Evolutionary conservation across 352 stramenopile species (phyloP), one percentile per base, ranked within the genome.

Genomic region (Elongisporangium undulatum): DNA sequence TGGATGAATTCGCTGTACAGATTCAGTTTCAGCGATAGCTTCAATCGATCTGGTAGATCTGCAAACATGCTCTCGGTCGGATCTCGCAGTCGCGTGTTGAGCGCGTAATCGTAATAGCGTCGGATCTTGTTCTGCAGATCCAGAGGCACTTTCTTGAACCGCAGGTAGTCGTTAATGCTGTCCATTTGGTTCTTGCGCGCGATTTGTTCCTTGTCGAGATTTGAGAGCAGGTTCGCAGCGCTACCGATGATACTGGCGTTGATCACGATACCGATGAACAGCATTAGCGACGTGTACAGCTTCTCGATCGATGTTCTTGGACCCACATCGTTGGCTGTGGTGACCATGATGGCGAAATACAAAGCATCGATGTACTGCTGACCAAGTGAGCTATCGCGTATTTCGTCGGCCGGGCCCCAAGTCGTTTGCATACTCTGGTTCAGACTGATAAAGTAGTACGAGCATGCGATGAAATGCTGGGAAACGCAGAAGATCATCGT

Each of bases 221-320:
- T 93, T 7, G 78, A 76, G 7, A 93, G 62, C 49, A 93, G 55
- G 51, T 90, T 93, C 4, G 81, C 75, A 16, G 81, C 81, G 24
- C 77, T 89, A 75, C 83, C 83, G 26, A 93, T 90, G 62, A 91
- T 93, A 53, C 72, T 86, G 53, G 80, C 81, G 63, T 93, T 93
- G 65, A 90, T 85, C 1, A 88, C 71, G 45, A 93, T 88, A 4
- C 79, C 83, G 22, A 93, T 66, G 49, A 88, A 80, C n/a, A 90
- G 70, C 75, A 90, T 89, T 17, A 88, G 57, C 2, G 72, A 79
- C 1, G 78, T 86, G 39, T 85, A 85, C 10, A 89, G 52, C 58
- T 86, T 84, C 60, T 89, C 77, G 19, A 69, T 78, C 2, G 72
- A 65, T 13, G 68, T 86, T 4, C 64, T 78, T 13, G 77, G 78